Base-by-base conservation (phyloP, 2,329 filamentous ascomycete species). In the Fusarium abutilonis region DNA sequence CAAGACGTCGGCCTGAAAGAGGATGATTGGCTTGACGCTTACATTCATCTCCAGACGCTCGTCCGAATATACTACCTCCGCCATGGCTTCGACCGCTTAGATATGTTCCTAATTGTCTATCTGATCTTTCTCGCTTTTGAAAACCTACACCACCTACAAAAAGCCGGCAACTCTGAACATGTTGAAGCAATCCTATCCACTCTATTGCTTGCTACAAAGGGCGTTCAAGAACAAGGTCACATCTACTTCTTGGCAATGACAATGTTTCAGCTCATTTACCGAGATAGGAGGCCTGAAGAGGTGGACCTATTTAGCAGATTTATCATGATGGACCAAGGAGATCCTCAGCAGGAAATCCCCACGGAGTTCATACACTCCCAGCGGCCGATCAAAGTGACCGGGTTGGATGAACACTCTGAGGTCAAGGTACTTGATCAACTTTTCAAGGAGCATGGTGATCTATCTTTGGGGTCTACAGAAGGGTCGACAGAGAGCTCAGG, bases 41-140 rank as follows among this genome's bases (percentile, higher is more conserved):
- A 29, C 26, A 7, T 42, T 8, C 39, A 15, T n/a, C 34, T 60
- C 28, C 49, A 67, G 13, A 67, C 66, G 2, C 28, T 69, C 3
- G n/a, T 67, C 8, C 58, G 67, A 4, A 48, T 69, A 8, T 68
- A 69, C 38, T 67, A 67, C 17, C 56, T 69, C 6, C 66, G 67
- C 9, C 61, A 69, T 13, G 61, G 66, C 8, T 68, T 64, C 41
- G 72, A 74, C 29, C 15, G 31, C 7, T 26, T 38, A 17, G 36
- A 48, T n/a, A 48, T 31, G 14, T 13, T 29, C 23, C n/a, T 48
- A 6, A 3, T 48, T 10, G 6, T n/a, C 9, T 23, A n/a, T 6
- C 45, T 48, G 3, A 23, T 40, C 19, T 17, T 29, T 9, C 10
- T 48, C 7, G 13, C 21, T n/a, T 31, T 31, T 15, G 15, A 13